Base-by-base conservation (phyloP, 768 basidiomycete species). In the Tylopilus vinaceipallidus region DNA sequence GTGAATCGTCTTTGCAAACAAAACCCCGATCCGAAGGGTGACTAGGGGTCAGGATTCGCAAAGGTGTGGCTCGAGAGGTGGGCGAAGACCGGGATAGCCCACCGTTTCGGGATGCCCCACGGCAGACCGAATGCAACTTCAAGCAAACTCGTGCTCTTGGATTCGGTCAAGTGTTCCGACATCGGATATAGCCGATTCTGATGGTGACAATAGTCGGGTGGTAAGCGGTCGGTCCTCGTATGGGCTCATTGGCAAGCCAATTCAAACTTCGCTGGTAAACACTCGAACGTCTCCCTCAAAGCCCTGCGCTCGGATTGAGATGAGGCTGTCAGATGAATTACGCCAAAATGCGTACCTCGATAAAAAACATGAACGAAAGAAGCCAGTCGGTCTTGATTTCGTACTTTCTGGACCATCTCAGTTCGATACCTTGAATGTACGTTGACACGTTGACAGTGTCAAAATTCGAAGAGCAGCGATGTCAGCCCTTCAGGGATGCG, bases 191-290 rank as follows among this genome's bases (percentile, higher is more conserved):
- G 60, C 42, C 3, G 27, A 72, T 26, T 72, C 73, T 35, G 68
- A 71, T 13, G 19, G 44, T 12, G 57, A 66, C 32, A 67, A 66
- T 5, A 42, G 53, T 23, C 41, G 11, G 23, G 50, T 52, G 74
- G 70, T 49, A 44, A 63, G 22, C 52, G 69, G 63, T 59, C n/a
- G 65, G 63, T 46, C 55, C 61, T 44, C 59, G 30, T 54, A 22
- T 19, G 29, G 37, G 38, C 16, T 60, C 20, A n/a, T n/a, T n/a
- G n/a, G n/a, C n/a, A 85, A 86, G 60, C 77, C 81, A 13, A 71
- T 72, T 23, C 75, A 84, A 45, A 82, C 75, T 1, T 59, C 68
- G 2, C 77, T 83, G 19, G 79, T 79, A 14, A 59, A 14, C n/a
- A 11, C 27, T 10, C 41, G 83, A 46, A 82, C 74, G 1, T 59